Evolutionary conservation across 495 filamentous ascomycete genomes (phyloP).

Genomic region (Lindgomyces ingoldianus): DNA sequence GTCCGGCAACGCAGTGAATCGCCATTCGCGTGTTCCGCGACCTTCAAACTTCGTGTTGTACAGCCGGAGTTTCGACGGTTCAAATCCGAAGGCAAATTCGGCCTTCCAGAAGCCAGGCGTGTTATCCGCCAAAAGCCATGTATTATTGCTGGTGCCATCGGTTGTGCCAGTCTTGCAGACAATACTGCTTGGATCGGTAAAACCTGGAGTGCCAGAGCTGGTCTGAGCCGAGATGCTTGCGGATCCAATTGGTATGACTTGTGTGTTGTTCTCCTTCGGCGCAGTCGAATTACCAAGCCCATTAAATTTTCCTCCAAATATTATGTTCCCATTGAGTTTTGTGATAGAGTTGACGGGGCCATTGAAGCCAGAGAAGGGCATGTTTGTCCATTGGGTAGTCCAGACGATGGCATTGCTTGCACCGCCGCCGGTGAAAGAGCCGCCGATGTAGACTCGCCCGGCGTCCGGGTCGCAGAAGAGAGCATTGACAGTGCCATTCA

Average conservation of each 20-base stretch:
- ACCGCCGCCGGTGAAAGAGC: conserved; percentile 74
- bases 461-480: conserved; percentile 81
- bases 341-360: conserved; percentile 86
- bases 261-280: conserved; percentile 60
- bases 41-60: conserved; percentile 88
- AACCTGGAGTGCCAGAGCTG: conserved; percentile 62
- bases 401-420: conserved; percentile 89
- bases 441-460: conserved; percentile 87
- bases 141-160: conserved; percentile 60
- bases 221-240: conserved; percentile 69
- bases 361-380: conserved; percentile 93
- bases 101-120: conserved; percentile 83
- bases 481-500: conserved; percentile 77
- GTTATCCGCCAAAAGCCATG: conserved; percentile 83
- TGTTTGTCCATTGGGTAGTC: conserved; percentile 75
- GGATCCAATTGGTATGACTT: conserved; percentile 80
- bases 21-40: conserved; percentile 81
- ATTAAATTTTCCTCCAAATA: conserved; percentile 91
- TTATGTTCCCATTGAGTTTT: conserved; percentile 76
- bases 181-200: conserved; percentile 78
- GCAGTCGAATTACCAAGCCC: conserved; percentile 77
- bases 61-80: conserved; percentile 80
- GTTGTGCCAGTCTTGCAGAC: conserved; percentile 71
- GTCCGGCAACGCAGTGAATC: conserved; percentile 77
- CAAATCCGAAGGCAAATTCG: conserved; percentile 75